Evolutionary conservation across 2,329 filamentous ascomycete species (phyloP), one percentile per base, ranked within the genome.

Genomic region (Nigrograna mackinnonii): DNA sequence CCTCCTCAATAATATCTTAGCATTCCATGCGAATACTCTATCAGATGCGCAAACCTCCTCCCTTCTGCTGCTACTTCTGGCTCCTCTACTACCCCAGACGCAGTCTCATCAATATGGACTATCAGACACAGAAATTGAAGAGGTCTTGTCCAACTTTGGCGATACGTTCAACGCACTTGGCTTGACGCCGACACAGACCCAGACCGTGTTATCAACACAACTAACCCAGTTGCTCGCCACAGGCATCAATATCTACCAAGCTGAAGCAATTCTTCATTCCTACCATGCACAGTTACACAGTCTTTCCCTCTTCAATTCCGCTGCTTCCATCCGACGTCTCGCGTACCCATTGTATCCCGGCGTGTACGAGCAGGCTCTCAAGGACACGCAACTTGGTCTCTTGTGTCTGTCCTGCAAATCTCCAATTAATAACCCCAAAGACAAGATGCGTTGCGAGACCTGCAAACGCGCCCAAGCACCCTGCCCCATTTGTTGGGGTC

Each of bases 391-490:
- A 42, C 70, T 83, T 32, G 77, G 76, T 38, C 68, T 82, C 6
- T 71, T 74, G 49, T 84, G 82, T 55, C 74, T 77, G 24, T 73
- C 72, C 33, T 85, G 82, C 67, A 76, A 76, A 49, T 77, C 76
- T 33, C 75, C 79, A 5, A 78, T 80, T 50, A 76, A 77, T 44
- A 77, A 78, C 35, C 71, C 76, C 1, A 69, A 69, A 22, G 72
- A 76, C 44, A 77, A 77, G 48, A 68, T 71, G 46, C 69, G 71
- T 28, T 82, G 79, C 54, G 70, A 80, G 52, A 75, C 70, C 33
- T 82, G 79, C 53, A 66, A 64, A 40, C 56, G 58, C 32, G 64
- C 69, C 21, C 69, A 65, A 61, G 72, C 55, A 43, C 64, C 62
- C 18, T 77, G 68, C 65, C 70, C 60, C 31, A 71, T 69, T 40